Conservation (phyloP, 1,284 basidiomycete genomes). For the Boletus holoroseus region DNA sequence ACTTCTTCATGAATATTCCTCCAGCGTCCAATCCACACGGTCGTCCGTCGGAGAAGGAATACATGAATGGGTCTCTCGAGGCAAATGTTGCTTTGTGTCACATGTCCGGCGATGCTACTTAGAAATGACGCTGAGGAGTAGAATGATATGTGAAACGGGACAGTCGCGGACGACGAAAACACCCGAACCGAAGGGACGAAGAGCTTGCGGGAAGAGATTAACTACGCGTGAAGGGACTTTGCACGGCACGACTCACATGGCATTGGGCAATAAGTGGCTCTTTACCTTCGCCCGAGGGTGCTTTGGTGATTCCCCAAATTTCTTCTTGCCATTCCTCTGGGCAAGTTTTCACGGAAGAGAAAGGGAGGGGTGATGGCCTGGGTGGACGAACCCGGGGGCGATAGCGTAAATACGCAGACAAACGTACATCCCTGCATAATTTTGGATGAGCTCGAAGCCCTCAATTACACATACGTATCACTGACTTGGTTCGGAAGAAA, state of each 20-base stretch:
- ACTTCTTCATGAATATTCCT: slow-evolving; percentile 21
- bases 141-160: slow-evolving; percentile 62
- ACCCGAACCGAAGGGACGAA: slow-evolving; percentile 46
- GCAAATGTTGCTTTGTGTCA: slow-evolving; percentile 19
- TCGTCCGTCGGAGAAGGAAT: slow-evolving; percentile 32
- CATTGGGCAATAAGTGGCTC: slow-evolving; percentile 35
- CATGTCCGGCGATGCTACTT: slow-evolving; percentile 35
- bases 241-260: slow-evolving; percentile 39
- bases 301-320: slow-evolving; percentile 38
- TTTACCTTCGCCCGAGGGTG: slow-evolving; percentile 19
- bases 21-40: slow-evolving; percentile 14
- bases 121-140: slow-evolving; percentile 42
- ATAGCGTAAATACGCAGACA: slow-evolving; percentile 39
- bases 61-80: slow-evolving; percentile 26
- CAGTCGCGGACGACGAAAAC: slow-evolving; percentile 47
- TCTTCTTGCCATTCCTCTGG: slow-evolving; percentile 64
- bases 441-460: slow-evolving; percentile 20
- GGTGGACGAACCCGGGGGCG: slow-evolving; percentile 50
- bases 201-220: slow-evolving; percentile 22
- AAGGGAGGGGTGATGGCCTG: slow-evolving; percentile 44
- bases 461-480: slow-evolving; percentile 8
- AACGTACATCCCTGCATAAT: slow-evolving; percentile 33
- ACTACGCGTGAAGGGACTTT: not conserved
- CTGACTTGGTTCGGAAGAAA: slow-evolving; percentile 24
- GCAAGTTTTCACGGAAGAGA: slow-evolving; percentile 43